Conservation (phyloP, 306 rosid species). For the Citrullus amarus region DNA sequence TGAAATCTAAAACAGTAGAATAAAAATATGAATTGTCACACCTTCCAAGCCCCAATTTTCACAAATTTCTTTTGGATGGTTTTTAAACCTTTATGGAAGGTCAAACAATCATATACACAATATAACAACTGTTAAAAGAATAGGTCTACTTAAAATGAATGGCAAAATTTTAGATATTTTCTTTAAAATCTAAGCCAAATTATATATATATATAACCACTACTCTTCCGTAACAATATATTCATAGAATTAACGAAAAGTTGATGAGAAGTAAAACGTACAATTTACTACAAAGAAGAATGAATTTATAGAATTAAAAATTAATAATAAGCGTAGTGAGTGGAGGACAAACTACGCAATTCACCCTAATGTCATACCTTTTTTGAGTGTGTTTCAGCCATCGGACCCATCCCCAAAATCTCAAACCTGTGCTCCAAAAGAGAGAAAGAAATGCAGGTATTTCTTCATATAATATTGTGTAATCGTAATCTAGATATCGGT, state of each 20-base stretch:
- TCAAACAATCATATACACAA: no score
- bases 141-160: no score
- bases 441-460: neutral
- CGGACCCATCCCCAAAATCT: neutral
- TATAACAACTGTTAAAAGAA: no score
- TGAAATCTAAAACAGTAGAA: no score
- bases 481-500: neutral
- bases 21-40: no score
- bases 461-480: conserved; percentile 5
- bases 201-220: no score
- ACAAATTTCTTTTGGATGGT: no score
- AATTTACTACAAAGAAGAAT: neutral
- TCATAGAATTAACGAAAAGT: neutral
- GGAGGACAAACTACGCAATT: neutral
- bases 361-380: neutral
- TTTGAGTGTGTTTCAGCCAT: neutral
- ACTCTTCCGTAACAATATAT: neutral
- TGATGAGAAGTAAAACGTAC: neutral
- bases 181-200: no score
- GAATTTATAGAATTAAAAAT: neutral
- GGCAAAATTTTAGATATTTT: no score
- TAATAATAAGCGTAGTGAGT: no score
- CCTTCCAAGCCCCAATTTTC: no score
- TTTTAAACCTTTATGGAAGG: no score
- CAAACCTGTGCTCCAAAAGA: neutral